These are phyloP conservation scores for Leucogyrophana mollusca DNA, from an alignment of 768 basidiomycete genomes.

Conservation along the genomic window DNA sequence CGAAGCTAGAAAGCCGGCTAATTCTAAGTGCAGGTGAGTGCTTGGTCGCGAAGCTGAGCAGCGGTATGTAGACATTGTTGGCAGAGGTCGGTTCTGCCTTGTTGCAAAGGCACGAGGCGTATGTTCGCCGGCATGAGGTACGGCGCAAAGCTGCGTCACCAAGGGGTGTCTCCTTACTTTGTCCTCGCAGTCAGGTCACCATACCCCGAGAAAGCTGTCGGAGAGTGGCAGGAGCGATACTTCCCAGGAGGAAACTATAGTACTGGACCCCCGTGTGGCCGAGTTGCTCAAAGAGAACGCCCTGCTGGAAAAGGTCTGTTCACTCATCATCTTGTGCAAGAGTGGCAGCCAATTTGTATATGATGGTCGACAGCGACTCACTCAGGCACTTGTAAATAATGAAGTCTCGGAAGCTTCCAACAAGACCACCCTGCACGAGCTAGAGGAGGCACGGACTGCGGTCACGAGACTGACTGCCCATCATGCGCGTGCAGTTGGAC, in stretches of 20 bases:
- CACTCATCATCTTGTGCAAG: neutral
- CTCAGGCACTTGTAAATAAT: slow-evolving; percentile 75
- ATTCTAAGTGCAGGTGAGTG: slow-evolving; percentile 85
- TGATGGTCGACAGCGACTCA: slow-evolving; percentile 53
- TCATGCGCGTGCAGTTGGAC: slow-evolving; percentile 67
- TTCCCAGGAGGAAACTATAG: slow-evolving; percentile 12
- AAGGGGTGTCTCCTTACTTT: slow-evolving; percentile 9
- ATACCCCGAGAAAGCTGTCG: slow-evolving; percentile 13
- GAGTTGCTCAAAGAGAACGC: slow-evolving; percentile 55
- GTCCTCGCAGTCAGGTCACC: slow-evolving; percentile 15
- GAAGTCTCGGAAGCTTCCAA: slow-evolving; percentile 81
- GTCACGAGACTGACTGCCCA: slow-evolving; percentile 68
- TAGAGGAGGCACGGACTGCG: slow-evolving; percentile 68
- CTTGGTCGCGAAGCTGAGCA: neutral
- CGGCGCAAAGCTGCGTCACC: slow-evolving; percentile 16
- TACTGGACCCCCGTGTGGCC: slow-evolving; percentile 33
- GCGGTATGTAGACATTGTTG: slow-evolving; percentile 5
- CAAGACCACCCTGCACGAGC: slow-evolving; percentile 68
- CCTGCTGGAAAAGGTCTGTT: slow-evolving; percentile 44
- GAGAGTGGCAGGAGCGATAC: slow-evolving; percentile 10
- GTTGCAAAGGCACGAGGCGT: slow-evolving; percentile 82
- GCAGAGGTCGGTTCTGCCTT: slow-evolving; percentile 90
- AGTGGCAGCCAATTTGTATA: too few species aligned
- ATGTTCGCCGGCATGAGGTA: slow-evolving; percentile 72
- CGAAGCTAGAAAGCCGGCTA: slow-evolving; percentile 72